Percentiles rank a stretch among this genome's conserved stretches.
Evolutionary conservation across 805 yeast species (phyloP).

Genomic region (Wickerhamiella vanderwaltii): DNA sequence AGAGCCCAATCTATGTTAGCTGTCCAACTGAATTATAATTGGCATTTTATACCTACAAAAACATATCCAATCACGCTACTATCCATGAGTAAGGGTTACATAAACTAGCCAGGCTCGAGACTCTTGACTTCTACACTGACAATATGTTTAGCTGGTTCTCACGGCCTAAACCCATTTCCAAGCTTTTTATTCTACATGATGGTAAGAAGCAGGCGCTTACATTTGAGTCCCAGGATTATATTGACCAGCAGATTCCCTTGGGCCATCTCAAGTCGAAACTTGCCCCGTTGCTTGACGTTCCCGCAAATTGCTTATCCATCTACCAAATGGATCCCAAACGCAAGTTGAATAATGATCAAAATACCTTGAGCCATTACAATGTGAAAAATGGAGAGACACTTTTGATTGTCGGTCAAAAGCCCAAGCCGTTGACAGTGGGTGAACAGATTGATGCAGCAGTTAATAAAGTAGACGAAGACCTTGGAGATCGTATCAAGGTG

Average conservation of each 20-base stretch:
- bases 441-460: slow-evolving; percentile 17
- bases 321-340: slow-evolving; percentile 16
- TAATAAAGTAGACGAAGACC: slow-evolving; percentile 20
- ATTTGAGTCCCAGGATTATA: slow-evolving; percentile 21
- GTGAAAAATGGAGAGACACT: slow-evolving; percentile 19
- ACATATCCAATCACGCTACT: slow-evolving; percentile 15
- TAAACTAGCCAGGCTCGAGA: too few relatives aligned
- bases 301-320: slow-evolving; percentile 20
- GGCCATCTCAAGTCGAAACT: slow-evolving; percentile 47
- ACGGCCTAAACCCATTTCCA: too few relatives aligned
- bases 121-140: too few relatives aligned
- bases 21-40: neutral
- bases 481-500: slow-evolving; percentile 19
- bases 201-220: slow-evolving; percentile 18
- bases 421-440: neutral
- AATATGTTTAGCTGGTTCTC: too few relatives aligned
- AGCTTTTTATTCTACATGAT: slow-evolving; percentile 19
- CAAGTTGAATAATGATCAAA: slow-evolving; percentile 15
- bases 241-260: slow-evolving; percentile 60
- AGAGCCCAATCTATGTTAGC: slow-evolving; percentile 21
- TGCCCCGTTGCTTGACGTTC: slow-evolving; percentile 41
- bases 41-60: slow-evolving; percentile 13
- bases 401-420: slow-evolving; percentile 14
- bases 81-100: slow-evolving; percentile 3
- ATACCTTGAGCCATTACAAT: slow-evolving; percentile 17